Base-by-base conservation (phyloP, 345 rosid species). In the Populus tremula region DNA sequence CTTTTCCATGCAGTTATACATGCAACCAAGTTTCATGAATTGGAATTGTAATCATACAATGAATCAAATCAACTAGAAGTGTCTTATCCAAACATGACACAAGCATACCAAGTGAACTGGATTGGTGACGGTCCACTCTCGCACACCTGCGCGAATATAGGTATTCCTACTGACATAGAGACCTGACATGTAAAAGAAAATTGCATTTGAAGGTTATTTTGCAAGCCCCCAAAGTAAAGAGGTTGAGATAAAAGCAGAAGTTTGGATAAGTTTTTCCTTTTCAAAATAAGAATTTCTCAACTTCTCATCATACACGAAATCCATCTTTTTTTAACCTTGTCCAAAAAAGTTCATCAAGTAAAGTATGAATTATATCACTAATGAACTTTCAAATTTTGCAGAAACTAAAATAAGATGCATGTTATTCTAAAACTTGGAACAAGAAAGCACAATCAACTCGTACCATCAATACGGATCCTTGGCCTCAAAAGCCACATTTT, bases 401-500 rank as follows among this genome's bases (percentile, higher is more conserved):
- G 1, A 20, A 65, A 66, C 31, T 20, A 47, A 21, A 27, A 14
- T 45, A 59, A 67, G 49, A 59, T 27, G 12, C 9, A 71, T 17
- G 72, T 43, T 69, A 67, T 20, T 21, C 39, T 61, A 29, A 59
- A 74, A 67, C 18, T n/a, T 49, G 38, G 7, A 76, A 74, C 59
- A 20, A 53, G 67, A 45, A 13, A 25, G 76, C 31, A 69, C 1
- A 16, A 21, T 31, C 20, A 47, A 72, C 10, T 45, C 78, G 78
- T 83, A 92, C 99, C 99, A 90, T 95, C 98, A 43, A 91, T 87
- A n/a, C 99, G 94, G 73, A 93, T 87, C 82, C 98, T 87, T 69
- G 99, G 94, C 82, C 99, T 91, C 47, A 83, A 82, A 74, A 95
- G 93, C 99, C 99, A 93, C 99, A 95, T 95, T 86, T 93, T 95